A percentile compares a stretch with the other conserved stretches of the same genome.
These are phyloP conservation scores for Oehlia diaphana DNA, from an alignment of 192 early-diverging fungal species.

Conservation along the genomic window DNA sequence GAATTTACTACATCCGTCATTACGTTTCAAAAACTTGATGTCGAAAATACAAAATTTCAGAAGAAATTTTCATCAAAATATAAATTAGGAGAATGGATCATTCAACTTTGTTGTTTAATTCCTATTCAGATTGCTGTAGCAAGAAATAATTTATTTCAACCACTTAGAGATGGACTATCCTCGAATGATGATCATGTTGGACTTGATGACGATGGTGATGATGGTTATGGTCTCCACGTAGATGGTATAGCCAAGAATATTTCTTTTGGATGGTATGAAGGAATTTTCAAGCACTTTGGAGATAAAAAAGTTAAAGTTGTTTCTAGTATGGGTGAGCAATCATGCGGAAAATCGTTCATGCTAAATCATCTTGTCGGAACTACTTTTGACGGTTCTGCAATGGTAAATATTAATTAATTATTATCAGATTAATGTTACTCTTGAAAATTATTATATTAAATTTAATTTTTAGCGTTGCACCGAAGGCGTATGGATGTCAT, in stretches of 20 bases:
- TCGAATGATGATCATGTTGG: background rate
- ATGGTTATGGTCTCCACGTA: background rate
- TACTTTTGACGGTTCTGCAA: constrained; percentile 27
- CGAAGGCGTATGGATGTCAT: constrained; percentile 30
- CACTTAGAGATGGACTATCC: constrained; percentile 22
- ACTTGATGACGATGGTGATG: background rate
- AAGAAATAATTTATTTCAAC: constrained; percentile 8
- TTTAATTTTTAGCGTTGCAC: constrained; percentile 28
- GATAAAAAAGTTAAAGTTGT: constrained; percentile 26
- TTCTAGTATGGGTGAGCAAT: constrained; percentile 32
- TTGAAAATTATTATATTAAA: background rate
- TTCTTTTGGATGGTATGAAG: constrained; percentile 26
- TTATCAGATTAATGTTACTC: background rate
- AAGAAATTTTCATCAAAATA: background rate
- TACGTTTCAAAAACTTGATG: background rate
- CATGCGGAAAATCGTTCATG: constrained; percentile 28
- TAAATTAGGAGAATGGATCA: constrained; percentile 8
- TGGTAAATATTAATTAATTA: background rate
- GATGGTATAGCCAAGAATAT: background rate
- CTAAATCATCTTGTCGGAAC: constrained; percentile 27
- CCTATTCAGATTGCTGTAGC: constrained; percentile 12
- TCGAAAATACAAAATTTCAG: background rate
- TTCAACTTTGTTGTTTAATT: constrained; percentile 3
- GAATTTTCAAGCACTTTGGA: constrained; percentile 23
- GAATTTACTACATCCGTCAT: background rate